A percentile compares a stretch with the other conserved stretches of the same genome.
Evolutionary conservation across 1,284 basidiomycete species (phyloP).

Genomic region (Puccinia horiana): DNA sequence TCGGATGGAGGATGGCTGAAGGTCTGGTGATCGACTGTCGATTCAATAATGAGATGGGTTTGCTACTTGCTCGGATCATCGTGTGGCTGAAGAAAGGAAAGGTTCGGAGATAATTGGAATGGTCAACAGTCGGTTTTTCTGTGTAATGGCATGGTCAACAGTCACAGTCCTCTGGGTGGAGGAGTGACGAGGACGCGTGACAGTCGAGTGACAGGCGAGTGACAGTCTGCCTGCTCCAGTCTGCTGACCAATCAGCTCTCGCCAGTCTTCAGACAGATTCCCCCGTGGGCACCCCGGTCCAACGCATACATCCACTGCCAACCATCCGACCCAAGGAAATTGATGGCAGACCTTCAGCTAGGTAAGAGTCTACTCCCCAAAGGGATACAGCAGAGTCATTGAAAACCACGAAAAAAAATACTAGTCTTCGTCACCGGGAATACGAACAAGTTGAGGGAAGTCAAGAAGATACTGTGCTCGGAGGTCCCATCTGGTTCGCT

Average conservation of each 20-base stretch:
- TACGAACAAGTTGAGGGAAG: constrained; percentile 58
- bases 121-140: background rate
- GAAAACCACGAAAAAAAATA: background rate
- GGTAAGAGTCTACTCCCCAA: background rate
- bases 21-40: constrained; percentile 6
- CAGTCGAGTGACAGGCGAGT: background rate
- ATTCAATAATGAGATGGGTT: constrained; percentile 9
- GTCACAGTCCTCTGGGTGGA: background rate
- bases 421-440: constrained; percentile 57
- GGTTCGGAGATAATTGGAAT: background rate
- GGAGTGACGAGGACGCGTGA: background rate
- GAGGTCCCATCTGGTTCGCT: background rate
- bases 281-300: background rate
- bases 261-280: background rate
- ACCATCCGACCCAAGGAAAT: background rate
- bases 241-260: background rate
- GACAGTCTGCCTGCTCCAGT: background rate
- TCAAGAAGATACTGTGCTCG: constrained; percentile 53
- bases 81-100: background rate
- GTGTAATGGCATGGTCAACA: background rate
- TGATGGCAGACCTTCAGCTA: background rate
- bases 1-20: background rate
- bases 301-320: background rate
- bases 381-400: too few relatives aligned
- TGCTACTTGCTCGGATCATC: constrained; percentile 23